These are phyloP conservation scores for Penicillium canariense DNA, from an alignment of 495 filamentous ascomycete species.

Conservation along the genomic window DNA sequence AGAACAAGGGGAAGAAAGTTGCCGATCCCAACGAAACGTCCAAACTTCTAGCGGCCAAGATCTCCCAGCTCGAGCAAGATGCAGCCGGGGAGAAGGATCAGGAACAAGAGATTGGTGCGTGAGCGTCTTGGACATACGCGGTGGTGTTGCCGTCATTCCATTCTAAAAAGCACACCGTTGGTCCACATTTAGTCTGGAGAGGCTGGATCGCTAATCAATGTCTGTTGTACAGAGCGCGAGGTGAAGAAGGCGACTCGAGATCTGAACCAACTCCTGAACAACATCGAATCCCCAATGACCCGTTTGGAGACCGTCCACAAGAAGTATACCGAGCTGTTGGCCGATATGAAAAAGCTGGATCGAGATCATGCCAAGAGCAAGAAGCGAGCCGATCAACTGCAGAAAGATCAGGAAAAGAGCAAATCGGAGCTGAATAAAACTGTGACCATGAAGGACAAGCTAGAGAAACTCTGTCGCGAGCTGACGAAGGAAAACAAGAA, in stretches of 20 bases:
- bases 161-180: background rate
- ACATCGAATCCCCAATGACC: slow-evolving; percentile 69
- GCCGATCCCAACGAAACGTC: slow-evolving; percentile 80
- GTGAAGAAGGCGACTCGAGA: slow-evolving; percentile 94
- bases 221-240: slow-evolving; percentile 59
- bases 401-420: slow-evolving; percentile 92
- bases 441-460: slow-evolving; percentile 82
- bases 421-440: slow-evolving; percentile 86
- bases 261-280: slow-evolving; percentile 73
- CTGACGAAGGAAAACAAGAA: slow-evolving; percentile 95
- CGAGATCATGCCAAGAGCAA: slow-evolving; percentile 93
- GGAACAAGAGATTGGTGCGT: slow-evolving; percentile 94
- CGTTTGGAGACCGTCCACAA: slow-evolving; percentile 85
- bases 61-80: slow-evolving; percentile 92
- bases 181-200: background rate
- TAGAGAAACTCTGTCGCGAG: slow-evolving; percentile 92
- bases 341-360: slow-evolving; percentile 92
- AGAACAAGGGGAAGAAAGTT: slow-evolving; percentile 75
- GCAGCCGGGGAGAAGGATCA: slow-evolving; percentile 92
- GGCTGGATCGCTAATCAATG: slow-evolving; percentile 18
- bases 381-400: slow-evolving; percentile 88
- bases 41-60: slow-evolving; percentile 87
- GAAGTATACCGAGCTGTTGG: slow-evolving; percentile 84
- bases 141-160: slow-evolving; percentile 1
- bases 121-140: background rate